Conservation (phyloP, 495 filamentous ascomycete genomes). For the Podospora pseudopauciseta region DNA sequence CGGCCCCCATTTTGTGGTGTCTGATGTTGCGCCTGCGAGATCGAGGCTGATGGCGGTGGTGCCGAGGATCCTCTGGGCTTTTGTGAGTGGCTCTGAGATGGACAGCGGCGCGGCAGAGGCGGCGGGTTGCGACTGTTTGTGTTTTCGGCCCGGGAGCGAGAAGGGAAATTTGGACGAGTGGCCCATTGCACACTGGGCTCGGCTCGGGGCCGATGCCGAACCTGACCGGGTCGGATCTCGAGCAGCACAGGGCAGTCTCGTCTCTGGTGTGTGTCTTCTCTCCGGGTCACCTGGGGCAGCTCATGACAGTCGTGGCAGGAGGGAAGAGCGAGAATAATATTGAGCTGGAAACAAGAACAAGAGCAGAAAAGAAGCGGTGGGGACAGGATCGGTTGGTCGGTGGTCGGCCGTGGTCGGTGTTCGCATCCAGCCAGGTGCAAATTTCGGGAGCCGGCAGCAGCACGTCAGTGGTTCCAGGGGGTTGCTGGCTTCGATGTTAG, state of each 20-base stretch:
- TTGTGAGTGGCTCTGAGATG: constrained; percentile 33
- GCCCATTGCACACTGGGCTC: constrained; percentile 37
- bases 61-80: constrained; percentile 47
- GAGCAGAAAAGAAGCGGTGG: constrained; percentile 17
- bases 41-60: constrained; percentile 33
- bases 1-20: constrained; percentile 19
- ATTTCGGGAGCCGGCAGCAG: constrained; percentile 26
- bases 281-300: not conserved
- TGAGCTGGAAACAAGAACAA: not conserved
- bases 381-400: constrained; percentile 8
- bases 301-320: not conserved
- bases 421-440: constrained; percentile 15
- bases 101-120: constrained; percentile 7
- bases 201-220: not conserved
- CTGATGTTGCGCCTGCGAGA: constrained; percentile 23
- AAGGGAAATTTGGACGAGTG: constrained; percentile 52
- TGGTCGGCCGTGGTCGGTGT: not conserved
- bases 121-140: constrained; percentile 27
- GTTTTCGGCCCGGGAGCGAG: constrained; percentile 48
- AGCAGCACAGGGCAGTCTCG: not conserved
- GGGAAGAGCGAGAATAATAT: not conserved
- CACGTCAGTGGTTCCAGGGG: not conserved
- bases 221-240: constrained; percentile 1
- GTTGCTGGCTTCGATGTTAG: not conserved
- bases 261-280: not conserved